Percentiles rank a stretch among this genome's conserved stretches.
phyloP scores from a whole-genome alignment of 768 basidiomycete species.

The Pluteus cervinus region DNA sequence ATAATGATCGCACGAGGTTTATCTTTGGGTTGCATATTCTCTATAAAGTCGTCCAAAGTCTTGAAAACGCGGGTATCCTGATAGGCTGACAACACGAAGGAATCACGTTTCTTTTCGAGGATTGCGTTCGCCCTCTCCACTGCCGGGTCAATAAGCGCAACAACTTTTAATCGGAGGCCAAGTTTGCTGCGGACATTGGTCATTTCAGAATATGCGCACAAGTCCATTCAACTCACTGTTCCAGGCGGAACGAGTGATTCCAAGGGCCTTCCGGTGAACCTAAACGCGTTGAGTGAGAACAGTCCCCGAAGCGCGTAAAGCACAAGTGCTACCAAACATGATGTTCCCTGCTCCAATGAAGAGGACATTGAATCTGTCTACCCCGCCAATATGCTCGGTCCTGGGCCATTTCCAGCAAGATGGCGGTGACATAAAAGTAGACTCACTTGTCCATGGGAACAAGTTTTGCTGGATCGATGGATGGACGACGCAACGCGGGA shows the following conservation, averaged over 20 bases:
- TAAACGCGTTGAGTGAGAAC: constrained; percentile 19
- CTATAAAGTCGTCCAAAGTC: constrained; percentile 80
- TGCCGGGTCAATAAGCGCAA: constrained; percentile 90
- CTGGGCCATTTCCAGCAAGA: constrained; percentile 22
- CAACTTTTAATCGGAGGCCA: constrained; percentile 91
- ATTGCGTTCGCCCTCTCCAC: constrained; percentile 73
- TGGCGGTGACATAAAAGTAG: constrained; percentile 4
- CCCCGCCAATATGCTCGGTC: constrained; percentile 44
- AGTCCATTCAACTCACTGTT: constrained; percentile 51
- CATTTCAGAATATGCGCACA: constrained; percentile 2
- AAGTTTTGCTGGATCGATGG: constrained; percentile 74
- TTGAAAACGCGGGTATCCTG: constrained; percentile 81
- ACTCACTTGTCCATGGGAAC: constrained; percentile 75
- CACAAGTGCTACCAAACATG: constrained; percentile 76
- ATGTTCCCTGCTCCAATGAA: constrained; percentile 97
- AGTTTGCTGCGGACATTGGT: constrained; percentile 79
- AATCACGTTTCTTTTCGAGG: constrained; percentile 85
- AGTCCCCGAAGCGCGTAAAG: constrained; percentile 3
- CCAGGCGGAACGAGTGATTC: constrained; percentile 90
- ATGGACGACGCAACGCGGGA: constrained; percentile 55
- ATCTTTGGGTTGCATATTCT: constrained; percentile 55
- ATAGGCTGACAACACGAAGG: constrained; percentile 92
- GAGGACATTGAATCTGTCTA: constrained; percentile 86
- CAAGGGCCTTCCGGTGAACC: constrained; percentile 87
- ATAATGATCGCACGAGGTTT: constrained; percentile 80